Evolutionary conservation across 2,329 filamentous ascomycete genomes (phyloP), one percentile per base, ranked within the genome.

Genomic region (Monilinia vaccinii-corymbosi): DNA sequence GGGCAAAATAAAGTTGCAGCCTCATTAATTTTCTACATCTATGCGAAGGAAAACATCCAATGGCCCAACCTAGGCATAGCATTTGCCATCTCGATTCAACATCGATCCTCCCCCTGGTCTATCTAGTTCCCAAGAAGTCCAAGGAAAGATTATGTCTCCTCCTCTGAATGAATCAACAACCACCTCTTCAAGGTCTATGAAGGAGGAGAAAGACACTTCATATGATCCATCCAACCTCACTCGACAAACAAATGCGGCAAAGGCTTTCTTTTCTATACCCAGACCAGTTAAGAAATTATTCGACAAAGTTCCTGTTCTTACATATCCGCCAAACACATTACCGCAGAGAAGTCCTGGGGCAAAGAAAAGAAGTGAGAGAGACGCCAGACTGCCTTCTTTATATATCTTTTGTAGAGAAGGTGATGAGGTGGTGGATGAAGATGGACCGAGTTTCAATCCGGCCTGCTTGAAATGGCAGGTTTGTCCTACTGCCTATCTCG

Each of bases 381-480:
- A 55, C 49, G 53, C 75, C 63, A 75, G 75, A 68, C 80, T 61
- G 73, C 76, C 60, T 68, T 77, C 62, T 79, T 83, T 99, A 10
- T 91, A 91, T 73, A 79, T 96, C 60, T 97, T 97, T 74, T 81
- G 83, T 62, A 83, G 80, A 16, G 76, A 82, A 1, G 75, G 80
- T n/a, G 87, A 84, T 68, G 50, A 53, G 23, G 48, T 10, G 25
- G 87, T 85, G 38, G 72, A 73, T 60, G 71, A 71, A 44, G 85
- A 84, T 5, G 75, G 78, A 34, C 88, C 91, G 31, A 95, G 90
- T 65, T 96, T 88, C 76, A 97, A 97, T 72, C 94, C 94, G 13
- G 84, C 86, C 61, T 99, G 94, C 77, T 78, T 97, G 70, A 96
- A 93, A 78, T 97, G 91, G 91, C 94, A 97, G 88, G 91, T 93